Evolutionary conservation across 768 basidiomycete genomes (phyloP).

Genomic region (Kwoniella newhampshirensis): DNA sequence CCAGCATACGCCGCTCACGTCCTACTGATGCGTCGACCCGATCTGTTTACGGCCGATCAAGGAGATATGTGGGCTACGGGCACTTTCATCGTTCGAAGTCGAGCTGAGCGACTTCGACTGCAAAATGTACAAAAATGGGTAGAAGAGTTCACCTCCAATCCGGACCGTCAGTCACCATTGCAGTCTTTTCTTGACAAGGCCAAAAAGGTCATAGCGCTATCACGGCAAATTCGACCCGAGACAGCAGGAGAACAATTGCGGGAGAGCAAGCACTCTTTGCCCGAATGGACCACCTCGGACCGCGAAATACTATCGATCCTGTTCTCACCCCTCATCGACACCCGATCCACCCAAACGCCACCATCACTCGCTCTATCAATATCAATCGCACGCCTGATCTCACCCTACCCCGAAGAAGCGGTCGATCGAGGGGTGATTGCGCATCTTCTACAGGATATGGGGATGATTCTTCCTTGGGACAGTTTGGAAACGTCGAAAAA

Average conservation of each 20-base stretch:
- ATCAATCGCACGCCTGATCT: slow-evolving; percentile 63
- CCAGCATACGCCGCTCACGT: slow-evolving; percentile 44
- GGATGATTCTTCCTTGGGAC: slow-evolving; percentile 78
- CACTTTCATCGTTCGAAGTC: slow-evolving; percentile 34
- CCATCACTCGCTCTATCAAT: slow-evolving; percentile 62
- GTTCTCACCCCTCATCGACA: slow-evolving; percentile 39
- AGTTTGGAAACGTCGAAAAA: slow-evolving; percentile 57
- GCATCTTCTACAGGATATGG: slow-evolving; percentile 65
- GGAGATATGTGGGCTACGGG: slow-evolving; percentile 39
- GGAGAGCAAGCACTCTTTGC: slow-evolving; percentile 5
- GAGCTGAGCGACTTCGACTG: slow-evolving; percentile 21
- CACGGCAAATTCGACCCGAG: slow-evolving; percentile 2
- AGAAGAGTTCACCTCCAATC: background rate
- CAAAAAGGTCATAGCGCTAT: slow-evolving; percentile 20
- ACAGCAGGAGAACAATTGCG: slow-evolving; percentile 4
- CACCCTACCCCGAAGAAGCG: slow-evolving; percentile 40
- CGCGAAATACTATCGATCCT: slow-evolving; percentile 46
- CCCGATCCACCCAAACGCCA: slow-evolving; percentile 59
- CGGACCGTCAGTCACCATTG: slow-evolving; percentile 2
- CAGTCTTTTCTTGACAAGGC: slow-evolving; percentile 41
- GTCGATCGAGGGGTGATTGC: slow-evolving; percentile 52
- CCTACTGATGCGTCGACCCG: slow-evolving; percentile 44
- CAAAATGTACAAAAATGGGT: slow-evolving; percentile 24
- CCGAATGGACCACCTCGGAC: slow-evolving; percentile 17
- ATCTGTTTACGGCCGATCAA: slow-evolving; percentile 42